Evolutionary conservation across 2,329 filamentous ascomycete genomes (phyloP).

Genomic region (Pseudogymnoascus sp.): DNA sequence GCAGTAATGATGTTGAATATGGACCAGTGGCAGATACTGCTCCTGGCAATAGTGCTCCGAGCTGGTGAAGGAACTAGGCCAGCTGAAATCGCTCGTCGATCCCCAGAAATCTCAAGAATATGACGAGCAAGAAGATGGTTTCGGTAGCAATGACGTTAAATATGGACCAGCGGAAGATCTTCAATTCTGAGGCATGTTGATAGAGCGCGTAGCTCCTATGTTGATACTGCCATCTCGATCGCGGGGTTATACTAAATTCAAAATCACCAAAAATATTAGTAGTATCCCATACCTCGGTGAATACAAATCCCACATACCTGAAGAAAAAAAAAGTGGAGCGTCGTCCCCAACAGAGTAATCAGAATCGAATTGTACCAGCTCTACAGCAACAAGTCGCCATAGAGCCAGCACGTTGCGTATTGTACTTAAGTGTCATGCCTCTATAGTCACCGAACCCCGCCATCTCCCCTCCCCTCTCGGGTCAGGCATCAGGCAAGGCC

Average conservation of each 20-base stretch:
- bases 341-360: constrained; percentile 28
- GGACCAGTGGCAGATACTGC: not conserved
- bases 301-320: constrained; percentile 18
- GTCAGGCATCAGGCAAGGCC: not conserved
- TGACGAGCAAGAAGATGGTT: not conserved
- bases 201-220: not conserved
- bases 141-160: not conserved
- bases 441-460: not conserved
- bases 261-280: constrained; percentile 19
- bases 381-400: constrained; percentile 2
- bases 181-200: not conserved
- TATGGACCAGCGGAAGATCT: not conserved
- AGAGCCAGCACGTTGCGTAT: constrained; percentile 69
- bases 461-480: constrained; percentile 2
- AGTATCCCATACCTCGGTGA: constrained; percentile 23
- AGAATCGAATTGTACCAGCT: constrained; percentile 31
- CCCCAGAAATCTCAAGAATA: constrained; percentile 9
- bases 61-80: constrained; percentile 17
- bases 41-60: constrained; percentile 17
- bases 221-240: not conserved
- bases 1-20: not conserved
- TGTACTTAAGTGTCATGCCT: constrained; percentile 76
- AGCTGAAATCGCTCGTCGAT: constrained; percentile 17
- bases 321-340: constrained; percentile 23
- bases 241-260: not conserved